Conservation (phyloP, 2,329 filamentous ascomycete genomes). For the Pseudocercospora fuligena region DNA sequence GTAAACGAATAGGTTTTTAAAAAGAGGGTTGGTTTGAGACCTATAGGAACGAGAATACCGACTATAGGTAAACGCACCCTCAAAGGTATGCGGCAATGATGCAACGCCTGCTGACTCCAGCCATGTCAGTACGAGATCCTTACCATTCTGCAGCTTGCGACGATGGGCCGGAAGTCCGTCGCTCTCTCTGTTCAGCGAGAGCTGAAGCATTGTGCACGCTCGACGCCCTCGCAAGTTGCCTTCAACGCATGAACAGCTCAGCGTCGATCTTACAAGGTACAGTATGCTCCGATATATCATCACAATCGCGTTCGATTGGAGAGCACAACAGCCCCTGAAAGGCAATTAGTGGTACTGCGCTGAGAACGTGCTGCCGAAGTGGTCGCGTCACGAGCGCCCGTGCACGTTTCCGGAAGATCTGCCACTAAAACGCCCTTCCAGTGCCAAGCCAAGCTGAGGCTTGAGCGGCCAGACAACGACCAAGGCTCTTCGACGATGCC, state of each 20-base stretch:
- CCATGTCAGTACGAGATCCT: neutral
- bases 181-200: no score
- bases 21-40: no score
- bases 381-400: conserved; percentile 9
- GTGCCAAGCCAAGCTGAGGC: conserved; percentile 1
- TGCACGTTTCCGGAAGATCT: conserved; percentile 5
- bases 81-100: neutral
- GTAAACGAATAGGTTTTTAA: no score
- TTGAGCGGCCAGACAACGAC: neutral
- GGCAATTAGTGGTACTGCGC: neutral
- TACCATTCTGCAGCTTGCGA: no score
- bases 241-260: neutral
- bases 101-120: neutral
- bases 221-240: neutral
- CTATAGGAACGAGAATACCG: no score
- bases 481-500: conserved; percentile 1
- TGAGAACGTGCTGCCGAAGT: conserved; percentile 8
- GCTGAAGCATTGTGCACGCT: no score
- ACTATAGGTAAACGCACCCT: no score
- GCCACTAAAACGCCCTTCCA: neutral
- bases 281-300: neutral
- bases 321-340: neutral
- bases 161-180: neutral
- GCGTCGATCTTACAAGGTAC: neutral
- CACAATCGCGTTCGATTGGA: neutral